Percentiles rank a stretch among this genome's conserved stretches.
phyloP scores from a whole-genome alignment of 441 rosid species.

The Adansonia madagascariensis region DNA sequence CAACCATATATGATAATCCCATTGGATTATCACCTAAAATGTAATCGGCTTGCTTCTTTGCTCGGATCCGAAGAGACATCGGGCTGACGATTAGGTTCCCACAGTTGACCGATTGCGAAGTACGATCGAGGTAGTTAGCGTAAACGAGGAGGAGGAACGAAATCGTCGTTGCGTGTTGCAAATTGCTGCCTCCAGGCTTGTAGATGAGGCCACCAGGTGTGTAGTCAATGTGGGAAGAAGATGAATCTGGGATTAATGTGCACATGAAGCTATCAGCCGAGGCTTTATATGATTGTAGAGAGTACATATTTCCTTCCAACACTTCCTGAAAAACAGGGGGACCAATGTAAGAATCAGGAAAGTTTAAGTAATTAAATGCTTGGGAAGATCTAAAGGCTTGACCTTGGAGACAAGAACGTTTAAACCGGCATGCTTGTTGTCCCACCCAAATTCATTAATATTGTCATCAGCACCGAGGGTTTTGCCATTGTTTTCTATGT shows the following conservation, averaged over 20 bases:
- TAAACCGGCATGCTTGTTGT: constrained; percentile 89
- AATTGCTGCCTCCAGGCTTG: constrained; percentile 94
- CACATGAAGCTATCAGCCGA: constrained; percentile 97
- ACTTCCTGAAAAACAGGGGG: constrained; percentile 53
- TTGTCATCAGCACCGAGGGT: constrained; percentile 85
- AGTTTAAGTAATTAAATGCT: neutral
- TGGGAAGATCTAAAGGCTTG: neutral
- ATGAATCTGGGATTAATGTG: constrained; percentile 72
- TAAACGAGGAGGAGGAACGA: constrained; percentile 84
- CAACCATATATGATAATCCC: constrained; percentile 91
- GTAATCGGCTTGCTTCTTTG: constrained; percentile 85
- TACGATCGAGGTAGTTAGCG: constrained; percentile 68
- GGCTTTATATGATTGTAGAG: constrained; percentile 74
- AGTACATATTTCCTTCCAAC: constrained; percentile 58
- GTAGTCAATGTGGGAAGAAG: constrained; percentile 67
- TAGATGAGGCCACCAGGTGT: constrained; percentile 85
- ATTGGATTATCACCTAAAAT: constrained; percentile 77
- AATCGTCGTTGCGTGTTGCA: constrained; percentile 85
- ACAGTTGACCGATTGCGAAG: constrained; percentile 66
- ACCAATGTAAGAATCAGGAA: neutral
- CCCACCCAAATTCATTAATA: constrained; percentile 93
- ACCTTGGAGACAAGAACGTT: constrained; percentile 93
- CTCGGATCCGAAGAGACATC: constrained; percentile 64
- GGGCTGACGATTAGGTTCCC: constrained; percentile 58
- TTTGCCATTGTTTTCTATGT: constrained; percentile 72